Evolutionary conservation across 768 basidiomycete genomes (phyloP), one percentile per base, ranked within the genome.

Genomic region (Leccinum fibrillosum): DNA sequence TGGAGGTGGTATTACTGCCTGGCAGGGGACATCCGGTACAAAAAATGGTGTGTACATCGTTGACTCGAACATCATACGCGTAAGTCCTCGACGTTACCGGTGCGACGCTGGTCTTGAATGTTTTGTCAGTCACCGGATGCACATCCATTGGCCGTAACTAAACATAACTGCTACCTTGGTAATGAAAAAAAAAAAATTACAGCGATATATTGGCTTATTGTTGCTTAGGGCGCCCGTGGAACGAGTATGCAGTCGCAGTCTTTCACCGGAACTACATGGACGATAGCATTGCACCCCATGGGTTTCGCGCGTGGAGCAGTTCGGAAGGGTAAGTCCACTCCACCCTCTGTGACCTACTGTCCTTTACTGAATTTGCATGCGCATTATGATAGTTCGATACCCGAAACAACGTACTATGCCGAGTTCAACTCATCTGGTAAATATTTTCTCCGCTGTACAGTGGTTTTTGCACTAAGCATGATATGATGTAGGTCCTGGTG

Each of bases 1-100:
- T 57, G 85, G 85, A 0, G 86, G 85, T 3, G 85, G 85, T 1
- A 75, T 86, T 26, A 78, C 78, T 15, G 85, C 85, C 0, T 86
- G 85, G 85, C 83, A 83, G 58, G 85, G 86, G 2, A 82, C 81
- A 34, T 6, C 44, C 13, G 42, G 21, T 23, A n/a, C 19, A 23
- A 8, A 75, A 74, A 2, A 83, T 61, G 82, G 82, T 3, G 81
- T 26, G 15, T 49, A 49, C 48, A 49, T 49, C 25, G 25, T 17
- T 17, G 25, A 49, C 17, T 49, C 48, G 25, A 26, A 5, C 4
- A 26, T 49, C 48, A 49, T 49, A 26, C 48, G 48, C 9, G 48
- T 49, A 49, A 49, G 48, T 17, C 15, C 25, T 17, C 25, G 25
- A 26, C 15, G 4, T 17, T 49, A 15, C 17, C 25, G 15, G 4